Base-by-base conservation (phyloP, 768 basidiomycete species). In the Tricholoma flavovirens region DNA sequence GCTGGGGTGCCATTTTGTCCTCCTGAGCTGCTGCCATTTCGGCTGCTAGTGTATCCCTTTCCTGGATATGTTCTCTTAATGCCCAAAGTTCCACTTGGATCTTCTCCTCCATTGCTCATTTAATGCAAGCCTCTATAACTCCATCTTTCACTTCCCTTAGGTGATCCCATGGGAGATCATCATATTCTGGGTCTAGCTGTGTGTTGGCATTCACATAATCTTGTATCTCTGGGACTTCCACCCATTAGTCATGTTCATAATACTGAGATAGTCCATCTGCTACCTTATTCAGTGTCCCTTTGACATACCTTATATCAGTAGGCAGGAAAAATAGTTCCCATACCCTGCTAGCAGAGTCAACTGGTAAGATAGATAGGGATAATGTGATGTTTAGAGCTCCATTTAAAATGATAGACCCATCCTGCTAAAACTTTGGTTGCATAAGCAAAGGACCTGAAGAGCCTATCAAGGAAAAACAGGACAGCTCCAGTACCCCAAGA, bases 191-290 rank as follows among this genome's bases (percentile, higher is more conserved):
- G 32, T 67, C 66, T 0, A 67, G 42, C 5, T 62, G 45, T 0
- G 46, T n/a, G 22, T 67, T 62, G 0, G 62, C 62, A 17, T 56
- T 54, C 0, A 65, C 61, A 36, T 57, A 64, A 4, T 53, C 40
- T 3, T 54, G n/a, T 0, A 38, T 17, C 1, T 26, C 6, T 32
- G 61, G 57, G 0, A 36, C 33, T 4, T 62, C 62, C 0, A 49
- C 38, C 1, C 49, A 17, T 4, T 52, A 36, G 15, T 67, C 66
- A n/a, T 58, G 54, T 36, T 65, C 49, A 40, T 65, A 73, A 46
- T 68, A 70, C 0, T 65, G 58, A 0, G 69, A 73, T 1, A 72
- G 45, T 4, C 43, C 54, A 51, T 73, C 69, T 0, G 67, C 69
- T 5, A 72, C 70, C 12, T 59, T 65, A 19, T 72, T 71, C 1